Percentiles rank a stretch among this genome's conserved stretches.
Evolutionary conservation across 1,284 basidiomycete species (phyloP).

Genomic region (Athelia psychrophila): DNA sequence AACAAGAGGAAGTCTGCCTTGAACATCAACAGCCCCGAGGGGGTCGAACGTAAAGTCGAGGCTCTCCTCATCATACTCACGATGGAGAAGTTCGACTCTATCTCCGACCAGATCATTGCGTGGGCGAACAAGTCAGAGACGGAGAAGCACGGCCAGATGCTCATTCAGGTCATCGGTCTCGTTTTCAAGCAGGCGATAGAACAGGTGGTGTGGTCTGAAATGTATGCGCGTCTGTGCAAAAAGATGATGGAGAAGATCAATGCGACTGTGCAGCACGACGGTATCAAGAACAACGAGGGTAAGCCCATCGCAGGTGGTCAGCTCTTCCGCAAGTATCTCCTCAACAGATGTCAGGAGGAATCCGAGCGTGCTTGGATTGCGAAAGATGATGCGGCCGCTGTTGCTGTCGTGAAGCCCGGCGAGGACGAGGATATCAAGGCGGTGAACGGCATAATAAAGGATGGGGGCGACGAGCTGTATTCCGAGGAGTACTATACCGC

Average conservation of each 20-base stretch:
- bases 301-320: constrained; percentile 86
- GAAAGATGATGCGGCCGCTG: constrained; percentile 58
- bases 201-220: constrained; percentile 93
- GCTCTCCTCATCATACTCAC: constrained; percentile 94
- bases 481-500: constrained; percentile 97
- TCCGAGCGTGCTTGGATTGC: constrained; percentile 80
- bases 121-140: constrained; percentile 94
- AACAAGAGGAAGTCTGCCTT: constrained; percentile 15
- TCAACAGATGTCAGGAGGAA: constrained; percentile 92
- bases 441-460: constrained; percentile 51
- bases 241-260: constrained; percentile 93
- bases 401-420: constrained; percentile 53
- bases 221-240: constrained; percentile 93
- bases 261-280: constrained; percentile 83
- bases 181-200: constrained; percentile 98
- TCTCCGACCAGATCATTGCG: constrained; percentile 88
- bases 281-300: constrained; percentile 74
- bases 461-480: constrained; percentile 66
- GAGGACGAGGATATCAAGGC: constrained; percentile 64
- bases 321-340: constrained; percentile 93
- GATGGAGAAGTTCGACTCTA: constrained; percentile 93
- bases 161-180: constrained; percentile 93
- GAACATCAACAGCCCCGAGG: constrained; percentile 34
- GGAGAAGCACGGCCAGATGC: constrained; percentile 90
- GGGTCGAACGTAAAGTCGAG: constrained; percentile 91